Conservation (phyloP, 306 rosid genomes). For the Pachyrhizus erosus region DNA sequence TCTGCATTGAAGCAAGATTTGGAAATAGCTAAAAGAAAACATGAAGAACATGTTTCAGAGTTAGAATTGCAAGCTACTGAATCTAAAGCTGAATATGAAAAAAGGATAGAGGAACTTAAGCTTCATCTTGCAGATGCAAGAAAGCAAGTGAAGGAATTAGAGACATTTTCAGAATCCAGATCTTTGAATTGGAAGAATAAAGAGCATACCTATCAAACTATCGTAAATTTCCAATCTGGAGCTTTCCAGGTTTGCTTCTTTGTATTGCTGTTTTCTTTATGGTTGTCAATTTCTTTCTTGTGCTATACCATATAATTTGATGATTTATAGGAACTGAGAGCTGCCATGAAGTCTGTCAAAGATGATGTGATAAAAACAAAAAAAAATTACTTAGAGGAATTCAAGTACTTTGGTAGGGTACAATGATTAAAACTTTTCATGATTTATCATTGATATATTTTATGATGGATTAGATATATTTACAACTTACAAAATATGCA, state of each 20-base stretch:
- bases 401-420: conserved; percentile 78
- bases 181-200: conserved; percentile 79
- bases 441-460: conserved; percentile 22
- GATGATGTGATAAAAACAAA: conserved; percentile 68
- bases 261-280: conserved; percentile 33
- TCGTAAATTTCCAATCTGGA: conserved; percentile 59
- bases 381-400: conserved; percentile 68
- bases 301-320: conserved; percentile 36
- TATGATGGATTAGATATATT: conserved; percentile 32
- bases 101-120: conserved; percentile 68
- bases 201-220: conserved; percentile 68
- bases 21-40: conserved; percentile 58
- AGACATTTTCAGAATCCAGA: conserved; percentile 79
- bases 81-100: conserved; percentile 65
- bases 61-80: conserved; percentile 72
- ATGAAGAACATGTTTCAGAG: conserved; percentile 62
- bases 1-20: conserved; percentile 70
- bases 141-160: conserved; percentile 71
- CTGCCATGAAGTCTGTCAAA: conserved; percentile 68
- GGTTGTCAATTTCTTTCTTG: conserved; percentile 27
- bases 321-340: conserved; percentile 65
- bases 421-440: conserved; percentile 22
- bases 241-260: conserved; percentile 71
- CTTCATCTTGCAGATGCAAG: conserved; percentile 62
- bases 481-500: conserved; percentile 37